These are phyloP conservation scores for Narthecium ossifragum DNA, from an alignment of 106 monocot species.

Conservation along the genomic window DNA sequence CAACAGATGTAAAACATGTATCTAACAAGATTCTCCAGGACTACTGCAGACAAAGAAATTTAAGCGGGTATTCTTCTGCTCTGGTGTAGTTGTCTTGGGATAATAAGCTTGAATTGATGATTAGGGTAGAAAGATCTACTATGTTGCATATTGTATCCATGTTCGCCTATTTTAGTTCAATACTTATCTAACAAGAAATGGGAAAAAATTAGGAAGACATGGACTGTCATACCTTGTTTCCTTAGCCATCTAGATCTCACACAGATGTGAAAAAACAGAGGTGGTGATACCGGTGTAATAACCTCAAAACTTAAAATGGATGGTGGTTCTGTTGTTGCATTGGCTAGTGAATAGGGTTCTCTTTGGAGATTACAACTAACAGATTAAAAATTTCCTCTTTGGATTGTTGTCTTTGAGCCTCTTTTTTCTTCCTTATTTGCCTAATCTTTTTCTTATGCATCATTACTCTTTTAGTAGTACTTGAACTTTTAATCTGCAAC, in stretches of 20 bases:
- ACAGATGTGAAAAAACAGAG: too few species aligned
- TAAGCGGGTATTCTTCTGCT: slow-evolving; percentile 49
- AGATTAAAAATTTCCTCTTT: too few species aligned
- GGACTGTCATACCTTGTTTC: neutral
- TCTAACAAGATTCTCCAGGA: slow-evolving; percentile 43
- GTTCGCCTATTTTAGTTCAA: neutral
- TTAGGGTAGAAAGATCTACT: neutral
- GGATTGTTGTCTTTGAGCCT: too few species aligned
- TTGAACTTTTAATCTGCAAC: too few species aligned
- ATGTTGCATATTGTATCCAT: neutral
- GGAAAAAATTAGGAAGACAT: neutral
- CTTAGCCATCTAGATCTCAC: neutral
- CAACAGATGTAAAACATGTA: slow-evolving; percentile 21
- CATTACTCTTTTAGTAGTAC: too few species aligned
- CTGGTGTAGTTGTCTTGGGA: neutral
- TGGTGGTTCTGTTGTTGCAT: too few species aligned
- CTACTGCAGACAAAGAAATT: slow-evolving; percentile 42
- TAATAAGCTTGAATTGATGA: neutral
- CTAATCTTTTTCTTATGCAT: too few species aligned
- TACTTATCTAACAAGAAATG: neutral
- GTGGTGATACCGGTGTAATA: too few species aligned
- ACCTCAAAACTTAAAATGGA: too few species aligned
- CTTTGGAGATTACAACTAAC: too few species aligned
- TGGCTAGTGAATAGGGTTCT: too few species aligned
- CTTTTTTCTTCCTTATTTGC: too few species aligned